phyloP scores from a whole-genome alignment of 2,329 filamentous ascomycete species.

The Lasiodiplodia hormozganensis region DNA sequence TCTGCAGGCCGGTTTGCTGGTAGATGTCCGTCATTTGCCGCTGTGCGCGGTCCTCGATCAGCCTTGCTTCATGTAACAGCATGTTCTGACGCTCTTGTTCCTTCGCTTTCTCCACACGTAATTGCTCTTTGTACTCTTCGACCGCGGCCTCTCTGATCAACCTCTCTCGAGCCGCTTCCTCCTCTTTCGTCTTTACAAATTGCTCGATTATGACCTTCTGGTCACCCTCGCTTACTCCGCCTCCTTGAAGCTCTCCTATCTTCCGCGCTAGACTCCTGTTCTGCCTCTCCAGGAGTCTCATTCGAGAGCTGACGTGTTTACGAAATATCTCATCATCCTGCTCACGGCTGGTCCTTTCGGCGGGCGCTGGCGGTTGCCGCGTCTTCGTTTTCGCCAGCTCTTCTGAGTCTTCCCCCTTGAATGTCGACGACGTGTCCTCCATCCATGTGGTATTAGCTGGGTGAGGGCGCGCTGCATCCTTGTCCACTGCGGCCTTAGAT shows the following conservation, averaged over 20 bases:
- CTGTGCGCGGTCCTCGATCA: slow-evolving; percentile 8
- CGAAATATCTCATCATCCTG: background rate
- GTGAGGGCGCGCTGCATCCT: background rate
- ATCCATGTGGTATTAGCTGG: background rate
- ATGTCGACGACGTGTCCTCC: slow-evolving; percentile 2
- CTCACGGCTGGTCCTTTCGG: background rate
- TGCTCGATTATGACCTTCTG: background rate
- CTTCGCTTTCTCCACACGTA: background rate
- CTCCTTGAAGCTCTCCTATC: background rate
- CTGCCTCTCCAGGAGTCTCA: background rate
- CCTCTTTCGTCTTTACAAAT: background rate
- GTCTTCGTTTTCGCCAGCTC: background rate
- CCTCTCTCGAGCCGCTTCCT: background rate
- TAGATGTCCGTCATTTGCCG: slow-evolving; percentile 10
- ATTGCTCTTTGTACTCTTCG: background rate
- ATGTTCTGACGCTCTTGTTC: background rate
- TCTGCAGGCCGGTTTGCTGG: slow-evolving; percentile 1
- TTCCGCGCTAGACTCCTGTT: background rate
- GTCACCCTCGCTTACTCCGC: background rate
- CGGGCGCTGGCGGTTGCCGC: background rate
- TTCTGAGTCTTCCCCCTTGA: background rate
- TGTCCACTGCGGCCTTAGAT: background rate
- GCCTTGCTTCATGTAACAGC: background rate
- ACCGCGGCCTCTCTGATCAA: background rate
- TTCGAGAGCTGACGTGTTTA: background rate